Evolutionary conservation across 1,284 basidiomycete genomes (phyloP), one percentile per base, ranked within the genome.

Genomic region (Rhodotorula sp.): DNA sequence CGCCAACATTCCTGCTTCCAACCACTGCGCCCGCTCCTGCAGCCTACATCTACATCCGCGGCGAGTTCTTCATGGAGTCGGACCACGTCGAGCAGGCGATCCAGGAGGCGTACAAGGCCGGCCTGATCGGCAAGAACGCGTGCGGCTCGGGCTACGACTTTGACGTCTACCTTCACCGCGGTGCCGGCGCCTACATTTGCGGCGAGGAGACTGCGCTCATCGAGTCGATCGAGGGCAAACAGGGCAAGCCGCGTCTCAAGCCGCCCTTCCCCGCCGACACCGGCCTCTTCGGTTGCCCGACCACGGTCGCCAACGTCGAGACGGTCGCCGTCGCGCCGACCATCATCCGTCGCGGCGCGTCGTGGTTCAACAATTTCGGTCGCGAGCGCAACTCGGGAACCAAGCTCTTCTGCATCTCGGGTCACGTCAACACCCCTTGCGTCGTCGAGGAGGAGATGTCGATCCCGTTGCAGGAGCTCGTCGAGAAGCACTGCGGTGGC

Each of bases 201-300:
- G 95, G 95, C 55, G 95, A 99, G 83, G 96, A 98, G 83, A 99
- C 96, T 0, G 95, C 95, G 2, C 85, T 98, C 44, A 98, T 99
- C 79, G 94, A 99, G 84, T 92, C 89, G 74, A 82, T 99, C 69
- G 96, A 99, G 83, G 85, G 95, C 52, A 99, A 98, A 82, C 95
- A 98, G 83, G 95, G 95, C 55, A 98, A 98, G 82, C 95, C 95
- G 5, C 87, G 95, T 74, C 85, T 99, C 77, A 99, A 99, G 85
- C 95, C 95, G n/a, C 96, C 95, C 55, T 99, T 98, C 88, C 95
- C 95, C 22, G 95, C 95, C 71, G 94, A 98, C 76, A 94, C 98
- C 59, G 94, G 94, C 69, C 84, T 97, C 54, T 99, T 98, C 78
- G 94, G 94, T 15, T 97, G 93, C 82, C 94, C 94, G 1, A 91